Base-by-base conservation (phyloP, 768 basidiomycete genomes). In the Leccinum subgranulosum region DNA sequence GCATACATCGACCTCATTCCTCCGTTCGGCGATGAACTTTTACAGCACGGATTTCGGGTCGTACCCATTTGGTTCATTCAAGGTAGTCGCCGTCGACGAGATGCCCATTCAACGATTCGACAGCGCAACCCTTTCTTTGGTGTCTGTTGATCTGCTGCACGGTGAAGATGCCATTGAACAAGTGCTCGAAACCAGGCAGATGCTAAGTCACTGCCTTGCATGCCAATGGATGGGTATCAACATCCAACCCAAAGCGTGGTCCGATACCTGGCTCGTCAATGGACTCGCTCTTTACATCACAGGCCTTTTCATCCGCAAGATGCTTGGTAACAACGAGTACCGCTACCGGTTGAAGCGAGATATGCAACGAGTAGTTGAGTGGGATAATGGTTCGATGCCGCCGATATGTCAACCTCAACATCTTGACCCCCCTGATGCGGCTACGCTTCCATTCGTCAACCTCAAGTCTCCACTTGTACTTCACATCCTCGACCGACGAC, bases 221-320 rank as follows among this genome's bases (percentile, higher is more conserved):
- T 92, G 87, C 61, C 97, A 99, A 73, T 99, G 97, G 97, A 81
- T 92, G 55, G 95, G 97, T 27, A 86, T 99, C 73, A 96, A 98
- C 73, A 93, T 99, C 66, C 87, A 94, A 56, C 94, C 89, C 53
- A 94, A 93, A 76, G 82, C 86, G 28, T 92, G 92, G 84, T 89
- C 93, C 12, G 97, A 99, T 72, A 83, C 87, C 25, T 99, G 97
- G 97, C 84, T 99, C n/a, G 87, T 95, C 56, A 94, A 96, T 66
- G 97, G 95, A 1, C 77, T 99, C 48, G 88, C 92, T 9, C 79
- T 94, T 15, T 94, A 98, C 69, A 89, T 98, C 68, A 89, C 91
- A 6, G 88, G 89, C 10, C 80, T 94, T 43, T 98, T 92, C 76
- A 76, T 95, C 65, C 84, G 87, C 57, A 90, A 89, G 73, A 76